These are phyloP conservation scores for Ilex aquifolium DNA, from an alignment of 257 asterid genomes.

Conservation along the genomic window DNA sequence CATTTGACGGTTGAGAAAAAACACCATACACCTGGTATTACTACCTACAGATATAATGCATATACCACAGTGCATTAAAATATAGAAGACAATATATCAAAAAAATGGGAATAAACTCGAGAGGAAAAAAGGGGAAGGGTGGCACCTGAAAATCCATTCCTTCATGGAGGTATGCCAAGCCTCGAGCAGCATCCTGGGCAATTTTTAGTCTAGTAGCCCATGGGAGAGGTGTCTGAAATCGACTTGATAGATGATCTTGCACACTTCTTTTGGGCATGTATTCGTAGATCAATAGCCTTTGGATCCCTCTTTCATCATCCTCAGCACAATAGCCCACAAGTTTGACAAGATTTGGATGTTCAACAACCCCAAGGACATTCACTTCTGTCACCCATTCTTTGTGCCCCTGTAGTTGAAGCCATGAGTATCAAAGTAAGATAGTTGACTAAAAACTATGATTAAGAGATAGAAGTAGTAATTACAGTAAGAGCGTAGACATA, in stretches of 20 bases:
- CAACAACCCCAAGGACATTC: slow-evolving; percentile 74
- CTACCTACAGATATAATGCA: too few species aligned
- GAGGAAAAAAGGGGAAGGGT: background rate
- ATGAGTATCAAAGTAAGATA: background rate
- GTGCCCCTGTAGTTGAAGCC: slow-evolving; percentile 53
- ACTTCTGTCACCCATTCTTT: slow-evolving; percentile 97
- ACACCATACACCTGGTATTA: too few species aligned
- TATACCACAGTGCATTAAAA: too few species aligned
- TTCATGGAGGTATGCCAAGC: slow-evolving; percentile 81
- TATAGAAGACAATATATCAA: background rate
- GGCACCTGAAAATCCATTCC: slow-evolving; percentile 91
- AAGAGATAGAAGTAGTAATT: background rate
- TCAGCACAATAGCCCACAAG: slow-evolving; percentile 83
- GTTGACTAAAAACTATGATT: too few species aligned
- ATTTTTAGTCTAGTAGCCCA: slow-evolving; percentile 65
- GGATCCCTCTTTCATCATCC: slow-evolving; percentile 88
- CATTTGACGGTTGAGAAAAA: too few species aligned
- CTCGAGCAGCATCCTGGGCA: slow-evolving; percentile 74
- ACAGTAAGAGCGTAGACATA: background rate
- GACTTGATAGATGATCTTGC: slow-evolving; percentile 64
- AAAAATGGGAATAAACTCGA: background rate
- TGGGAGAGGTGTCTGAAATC: slow-evolving; percentile 62
- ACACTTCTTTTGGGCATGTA: slow-evolving; percentile 67
- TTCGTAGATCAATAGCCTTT: slow-evolving; percentile 74
- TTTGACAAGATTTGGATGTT: slow-evolving; percentile 80